These are phyloP conservation scores for Lomentospora prolificans DNA, from an alignment of 2,329 filamentous ascomycete genomes.

Conservation along the genomic window DNA sequence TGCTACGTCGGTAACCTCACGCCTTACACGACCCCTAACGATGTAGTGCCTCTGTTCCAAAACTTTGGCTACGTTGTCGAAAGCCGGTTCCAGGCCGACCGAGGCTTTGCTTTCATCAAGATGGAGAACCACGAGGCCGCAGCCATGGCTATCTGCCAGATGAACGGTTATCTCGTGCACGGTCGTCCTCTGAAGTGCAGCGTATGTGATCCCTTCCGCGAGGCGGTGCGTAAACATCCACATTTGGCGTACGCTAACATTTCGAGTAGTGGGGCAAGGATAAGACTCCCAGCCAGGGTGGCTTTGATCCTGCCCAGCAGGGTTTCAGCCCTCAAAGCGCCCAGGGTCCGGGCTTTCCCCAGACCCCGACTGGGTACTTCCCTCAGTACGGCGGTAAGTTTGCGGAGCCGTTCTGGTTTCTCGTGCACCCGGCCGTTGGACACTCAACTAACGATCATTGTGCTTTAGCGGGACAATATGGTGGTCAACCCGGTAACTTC, in stretches of 20 bases:
- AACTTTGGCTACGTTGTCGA: slow-evolving; percentile 98
- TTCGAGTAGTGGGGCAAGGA: slow-evolving; percentile 88
- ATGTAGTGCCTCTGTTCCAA: slow-evolving; percentile 95
- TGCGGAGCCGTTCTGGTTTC: background rate
- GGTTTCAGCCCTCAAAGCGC: slow-evolving; percentile 64
- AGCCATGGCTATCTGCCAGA: slow-evolving; percentile 94
- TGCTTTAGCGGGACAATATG: slow-evolving; percentile 37
- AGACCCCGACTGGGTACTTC: slow-evolving; percentile 74
- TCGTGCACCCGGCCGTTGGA: slow-evolving; percentile 20
- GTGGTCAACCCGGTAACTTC: slow-evolving; percentile 59
- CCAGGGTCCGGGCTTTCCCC: slow-evolving; percentile 63
- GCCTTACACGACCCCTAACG: slow-evolving; percentile 92
- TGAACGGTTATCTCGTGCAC: slow-evolving; percentile 97
- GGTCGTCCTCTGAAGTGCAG: slow-evolving; percentile 96
- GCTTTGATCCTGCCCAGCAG: slow-evolving; percentile 71
- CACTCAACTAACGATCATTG: slow-evolving; percentile 12
- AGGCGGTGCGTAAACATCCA: slow-evolving; percentile 10
- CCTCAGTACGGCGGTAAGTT: slow-evolving; percentile 80
- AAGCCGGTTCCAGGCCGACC: slow-evolving; percentile 94
- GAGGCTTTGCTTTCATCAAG: slow-evolving; percentile 97
- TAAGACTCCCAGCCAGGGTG: slow-evolving; percentile 70
- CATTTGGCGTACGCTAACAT: slow-evolving; percentile 17
- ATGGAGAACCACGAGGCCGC: slow-evolving; percentile 98
- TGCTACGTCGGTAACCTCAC: slow-evolving; percentile 97
- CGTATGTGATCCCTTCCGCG: slow-evolving; percentile 50